These are phyloP conservation scores for Penstemon newberryi DNA, from an alignment of 257 asterid genomes.

Conservation along the genomic window DNA sequence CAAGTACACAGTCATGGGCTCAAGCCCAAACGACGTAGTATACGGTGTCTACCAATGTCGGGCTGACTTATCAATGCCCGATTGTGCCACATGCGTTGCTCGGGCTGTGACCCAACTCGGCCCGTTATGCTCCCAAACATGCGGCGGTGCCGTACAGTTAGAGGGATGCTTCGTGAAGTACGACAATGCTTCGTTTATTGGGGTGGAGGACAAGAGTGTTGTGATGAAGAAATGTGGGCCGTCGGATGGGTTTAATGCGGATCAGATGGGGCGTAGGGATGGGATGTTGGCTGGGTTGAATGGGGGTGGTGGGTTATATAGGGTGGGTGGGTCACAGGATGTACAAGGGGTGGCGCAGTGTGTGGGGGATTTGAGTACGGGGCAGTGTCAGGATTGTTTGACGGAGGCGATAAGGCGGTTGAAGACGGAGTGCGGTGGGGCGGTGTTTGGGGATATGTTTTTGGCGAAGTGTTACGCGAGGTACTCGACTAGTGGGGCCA, in stretches of 20 bases:
- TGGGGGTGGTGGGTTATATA: conserved; percentile 66
- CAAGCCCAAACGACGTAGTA: conserved; percentile 55
- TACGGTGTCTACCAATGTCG: conserved; percentile 85
- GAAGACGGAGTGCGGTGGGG: conserved; percentile 91
- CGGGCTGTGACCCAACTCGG: conserved; percentile 59
- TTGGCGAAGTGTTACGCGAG: conserved; percentile 92
- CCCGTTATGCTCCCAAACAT: conserved; percentile 51
- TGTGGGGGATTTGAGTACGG: conserved; percentile 76
- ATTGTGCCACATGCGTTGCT: conserved; percentile 85
- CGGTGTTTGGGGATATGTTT: conserved; percentile 82
- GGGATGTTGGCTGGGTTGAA: conserved; percentile 59
- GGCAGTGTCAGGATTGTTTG: conserved; percentile 87
- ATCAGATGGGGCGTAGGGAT: conserved; percentile 61
- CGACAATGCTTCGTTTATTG: conserved; percentile 68
- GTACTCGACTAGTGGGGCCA: conserved; percentile 70
- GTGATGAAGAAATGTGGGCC: conserved; percentile 92
- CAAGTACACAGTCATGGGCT: conserved; percentile 66
- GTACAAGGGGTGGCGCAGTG: conserved; percentile 92
- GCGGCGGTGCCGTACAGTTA: conserved; percentile 82
- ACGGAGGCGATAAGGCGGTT: conserved; percentile 76
- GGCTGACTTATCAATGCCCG: conserved; percentile 88
- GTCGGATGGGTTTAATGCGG: conserved; percentile 52
- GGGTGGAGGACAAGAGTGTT: conserved; percentile 76
- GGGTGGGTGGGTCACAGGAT: conserved; percentile 74
- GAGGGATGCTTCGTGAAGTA: conserved; percentile 86